Evolutionary conservation across 768 basidiomycete genomes (phyloP).

Genomic region (Tylopilus balloui): DNA sequence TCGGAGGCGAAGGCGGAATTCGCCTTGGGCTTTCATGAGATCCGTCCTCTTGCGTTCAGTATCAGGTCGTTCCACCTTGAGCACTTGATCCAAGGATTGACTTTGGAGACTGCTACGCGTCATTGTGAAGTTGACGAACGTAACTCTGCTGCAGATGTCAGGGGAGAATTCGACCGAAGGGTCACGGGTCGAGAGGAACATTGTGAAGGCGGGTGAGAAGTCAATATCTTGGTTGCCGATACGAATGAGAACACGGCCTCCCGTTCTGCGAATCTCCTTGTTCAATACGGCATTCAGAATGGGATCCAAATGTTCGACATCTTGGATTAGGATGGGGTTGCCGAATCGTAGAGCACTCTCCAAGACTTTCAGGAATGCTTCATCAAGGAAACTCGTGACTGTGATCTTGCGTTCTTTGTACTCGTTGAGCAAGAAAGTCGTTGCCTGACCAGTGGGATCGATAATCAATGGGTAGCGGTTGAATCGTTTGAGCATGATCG

Average conservation of each 20-base stretch:
- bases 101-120: slow-evolving; percentile 97
- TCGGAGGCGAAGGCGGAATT: slow-evolving; percentile 89
- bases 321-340: slow-evolving; percentile 94
- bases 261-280: slow-evolving; percentile 92
- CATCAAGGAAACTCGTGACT: slow-evolving; percentile 97
- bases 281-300: slow-evolving; percentile 97
- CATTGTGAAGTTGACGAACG: slow-evolving; percentile 98
- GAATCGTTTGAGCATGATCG: slow-evolving; percentile 99
- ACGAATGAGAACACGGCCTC: slow-evolving; percentile 95
- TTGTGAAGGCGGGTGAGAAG: slow-evolving; percentile 98
- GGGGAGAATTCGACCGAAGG: slow-evolving; percentile 97
- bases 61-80: slow-evolving; percentile 95
- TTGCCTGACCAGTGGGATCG: slow-evolving; percentile 97
- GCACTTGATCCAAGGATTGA: slow-evolving; percentile 94
- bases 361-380: slow-evolving; percentile 96
- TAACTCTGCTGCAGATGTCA: slow-evolving; percentile 96
- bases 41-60: slow-evolving; percentile 94
- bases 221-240: slow-evolving; percentile 98
- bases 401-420: slow-evolving; percentile 96
- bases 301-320: slow-evolving; percentile 96
- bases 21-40: slow-evolving; percentile 96
- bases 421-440: slow-evolving; percentile 88
- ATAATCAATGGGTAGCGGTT: slow-evolving; percentile 97
- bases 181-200: slow-evolving; percentile 97
- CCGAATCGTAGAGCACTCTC: slow-evolving; percentile 99